Evolutionary conservation across 345 rosid species (phyloP).

Genomic region (Boechera stricta): DNA sequence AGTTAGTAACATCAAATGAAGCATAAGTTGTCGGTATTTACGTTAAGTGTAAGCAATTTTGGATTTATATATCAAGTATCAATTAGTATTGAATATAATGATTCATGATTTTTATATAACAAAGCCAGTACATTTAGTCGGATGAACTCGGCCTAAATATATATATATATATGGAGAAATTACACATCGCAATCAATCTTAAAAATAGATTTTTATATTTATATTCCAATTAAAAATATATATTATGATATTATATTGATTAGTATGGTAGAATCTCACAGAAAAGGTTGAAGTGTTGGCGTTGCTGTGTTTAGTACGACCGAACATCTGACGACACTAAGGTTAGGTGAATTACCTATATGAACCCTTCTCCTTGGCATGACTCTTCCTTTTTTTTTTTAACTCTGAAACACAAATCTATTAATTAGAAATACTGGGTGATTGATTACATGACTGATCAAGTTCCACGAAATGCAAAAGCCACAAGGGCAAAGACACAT

Average conservation of each 20-base stretch:
- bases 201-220: neutral
- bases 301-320: constrained; percentile 31
- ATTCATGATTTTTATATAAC: no score
- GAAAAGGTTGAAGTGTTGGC: constrained; percentile 17
- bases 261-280: constrained; percentile 17
- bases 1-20: no score
- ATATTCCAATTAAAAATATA: neutral
- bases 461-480: no score
- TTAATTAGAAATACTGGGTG: no score
- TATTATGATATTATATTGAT: neutral
- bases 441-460: no score
- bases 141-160: neutral
- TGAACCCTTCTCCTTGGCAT: constrained; percentile 18
- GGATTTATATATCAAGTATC: no score
- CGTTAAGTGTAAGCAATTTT: no score
- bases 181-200: neutral
- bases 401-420: no score
- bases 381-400: neutral
- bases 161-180: neutral
- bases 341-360: constrained; percentile 40
- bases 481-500: no score
- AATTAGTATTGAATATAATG: no score
- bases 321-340: constrained; percentile 37
- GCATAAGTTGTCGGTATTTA: no score
- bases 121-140: neutral